Percentiles rank a stretch among this genome's conserved stretches.
phyloP scores from a whole-genome alignment of 2,329 filamentous ascomycete species.

The Bertia moriformis region DNA sequence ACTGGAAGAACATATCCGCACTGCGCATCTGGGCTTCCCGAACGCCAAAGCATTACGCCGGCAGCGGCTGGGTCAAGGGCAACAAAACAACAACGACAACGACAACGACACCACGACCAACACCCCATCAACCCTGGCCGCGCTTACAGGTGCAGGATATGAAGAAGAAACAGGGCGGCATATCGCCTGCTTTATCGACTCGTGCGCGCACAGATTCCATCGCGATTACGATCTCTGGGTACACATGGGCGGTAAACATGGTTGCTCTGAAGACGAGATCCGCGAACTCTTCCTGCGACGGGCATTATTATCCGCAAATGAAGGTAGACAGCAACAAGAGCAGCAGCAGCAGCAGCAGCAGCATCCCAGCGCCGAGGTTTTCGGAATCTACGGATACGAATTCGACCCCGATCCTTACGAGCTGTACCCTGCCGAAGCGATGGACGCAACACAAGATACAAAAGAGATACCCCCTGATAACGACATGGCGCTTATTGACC shows the following conservation, averaged over 20 bases:
- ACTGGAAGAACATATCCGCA: constrained; percentile 73
- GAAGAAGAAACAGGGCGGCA: background rate
- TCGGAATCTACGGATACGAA: background rate
- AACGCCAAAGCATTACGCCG: constrained; percentile 17
- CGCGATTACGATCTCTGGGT: background rate
- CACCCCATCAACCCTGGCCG: background rate
- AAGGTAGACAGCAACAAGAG: too few species aligned
- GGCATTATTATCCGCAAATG: background rate
- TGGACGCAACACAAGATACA: background rate
- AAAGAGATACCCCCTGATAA: background rate
- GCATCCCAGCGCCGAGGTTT: too few species aligned
- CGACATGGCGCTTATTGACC: background rate
- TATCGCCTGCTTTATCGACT: background rate
- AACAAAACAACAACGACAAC: too few species aligned
- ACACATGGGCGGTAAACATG: background rate
- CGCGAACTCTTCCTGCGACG: background rate
- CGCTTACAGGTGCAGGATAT: background rate
- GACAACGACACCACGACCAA: too few species aligned
- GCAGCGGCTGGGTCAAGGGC: background rate
- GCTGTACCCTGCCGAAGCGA: background rate
- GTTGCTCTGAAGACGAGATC: background rate
- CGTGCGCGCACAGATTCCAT: background rate
- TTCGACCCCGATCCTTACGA: background rate
- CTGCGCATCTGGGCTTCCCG: constrained; percentile 56
- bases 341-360: too few species aligned